Evolutionary conservation across 1,139 yeast species (phyloP).

Genomic region (Nakaseomyces nivariensis): DNA sequence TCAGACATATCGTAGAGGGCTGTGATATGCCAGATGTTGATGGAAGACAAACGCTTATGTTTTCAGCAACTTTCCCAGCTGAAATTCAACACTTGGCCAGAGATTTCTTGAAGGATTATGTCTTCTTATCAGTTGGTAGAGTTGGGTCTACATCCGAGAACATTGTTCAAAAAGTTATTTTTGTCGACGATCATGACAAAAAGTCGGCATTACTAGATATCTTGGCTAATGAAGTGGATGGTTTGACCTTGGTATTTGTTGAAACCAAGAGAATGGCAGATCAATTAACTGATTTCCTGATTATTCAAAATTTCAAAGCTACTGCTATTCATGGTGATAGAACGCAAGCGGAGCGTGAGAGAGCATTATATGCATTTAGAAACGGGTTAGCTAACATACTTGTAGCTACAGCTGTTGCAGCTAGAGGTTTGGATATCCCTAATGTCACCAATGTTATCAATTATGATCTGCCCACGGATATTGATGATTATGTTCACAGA

Average conservation of each 20-base stretch:
- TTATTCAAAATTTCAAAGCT: constrained; percentile 84
- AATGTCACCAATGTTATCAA: constrained; percentile 94
- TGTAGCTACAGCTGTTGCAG: constrained; percentile 92
- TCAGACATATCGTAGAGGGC: constrained; percentile 92
- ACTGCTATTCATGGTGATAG: constrained; percentile 98
- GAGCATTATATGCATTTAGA: constrained; percentile 67
- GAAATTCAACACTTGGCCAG: constrained; percentile 94
- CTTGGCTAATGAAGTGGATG: constrained; percentile 57
- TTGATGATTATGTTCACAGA: constrained; percentile 97
- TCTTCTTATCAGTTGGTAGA: constrained; percentile 93
- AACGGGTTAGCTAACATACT: constrained; percentile 53
- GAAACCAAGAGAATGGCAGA: constrained; percentile 99
- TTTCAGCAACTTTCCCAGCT: constrained; percentile 96
- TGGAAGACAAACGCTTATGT: constrained; percentile 92
- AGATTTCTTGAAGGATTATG: constrained; percentile 89
- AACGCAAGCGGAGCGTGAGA: constrained; percentile 93
- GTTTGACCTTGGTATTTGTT: constrained; percentile 85
- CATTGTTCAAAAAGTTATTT: constrained; percentile 83
- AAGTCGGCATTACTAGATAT: constrained; percentile 82
- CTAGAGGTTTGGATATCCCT: constrained; percentile 96
- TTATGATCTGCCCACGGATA: constrained; percentile 91
- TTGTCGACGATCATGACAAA: constrained; percentile 92
- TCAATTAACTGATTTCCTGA: constrained; percentile 80
- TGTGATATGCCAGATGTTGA: constrained; percentile 91
- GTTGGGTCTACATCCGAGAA: constrained; percentile 96